phyloP scores from a whole-genome alignment of 176 grass and related monocot species.

The Eleusine indica region DNA sequence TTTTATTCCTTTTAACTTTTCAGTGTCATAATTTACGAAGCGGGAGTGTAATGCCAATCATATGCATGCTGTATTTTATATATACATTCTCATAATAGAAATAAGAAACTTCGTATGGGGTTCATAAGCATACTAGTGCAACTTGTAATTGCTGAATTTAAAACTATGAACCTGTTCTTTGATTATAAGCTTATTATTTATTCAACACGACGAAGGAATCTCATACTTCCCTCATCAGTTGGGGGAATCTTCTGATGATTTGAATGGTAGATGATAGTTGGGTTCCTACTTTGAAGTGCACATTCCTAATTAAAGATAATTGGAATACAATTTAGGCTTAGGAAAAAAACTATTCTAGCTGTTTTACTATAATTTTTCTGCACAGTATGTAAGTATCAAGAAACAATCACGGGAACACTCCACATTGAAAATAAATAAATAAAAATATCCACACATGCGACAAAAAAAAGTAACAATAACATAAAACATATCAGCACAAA shows the following conservation, averaged over 20 bases:
- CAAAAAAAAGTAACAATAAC: background rate
- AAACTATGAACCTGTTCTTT: conserved; percentile 11
- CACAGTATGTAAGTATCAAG: background rate
- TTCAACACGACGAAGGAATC: conserved; percentile 28
- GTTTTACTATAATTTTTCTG: too few species aligned
- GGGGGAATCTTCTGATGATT: conserved; percentile 33
- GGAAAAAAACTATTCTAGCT: background rate
- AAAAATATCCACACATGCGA: background rate
- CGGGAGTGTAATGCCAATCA: background rate
- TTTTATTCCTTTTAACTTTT: background rate
- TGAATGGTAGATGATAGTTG: background rate
- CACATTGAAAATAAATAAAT: background rate
- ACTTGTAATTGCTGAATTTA: background rate
- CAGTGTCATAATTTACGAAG: background rate
- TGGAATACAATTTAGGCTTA: background rate
- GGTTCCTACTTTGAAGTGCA: background rate
- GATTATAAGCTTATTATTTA: background rate
- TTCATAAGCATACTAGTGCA: background rate
- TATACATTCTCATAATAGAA: background rate
- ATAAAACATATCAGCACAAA: background rate
- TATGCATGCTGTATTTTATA: background rate
- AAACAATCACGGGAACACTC: background rate
- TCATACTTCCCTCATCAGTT: background rate
- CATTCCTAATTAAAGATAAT: background rate
- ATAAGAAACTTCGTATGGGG: conserved; percentile 28